phyloP scores from a whole-genome alignment of 1,139 yeast species.

The Pichia sp. region DNA sequence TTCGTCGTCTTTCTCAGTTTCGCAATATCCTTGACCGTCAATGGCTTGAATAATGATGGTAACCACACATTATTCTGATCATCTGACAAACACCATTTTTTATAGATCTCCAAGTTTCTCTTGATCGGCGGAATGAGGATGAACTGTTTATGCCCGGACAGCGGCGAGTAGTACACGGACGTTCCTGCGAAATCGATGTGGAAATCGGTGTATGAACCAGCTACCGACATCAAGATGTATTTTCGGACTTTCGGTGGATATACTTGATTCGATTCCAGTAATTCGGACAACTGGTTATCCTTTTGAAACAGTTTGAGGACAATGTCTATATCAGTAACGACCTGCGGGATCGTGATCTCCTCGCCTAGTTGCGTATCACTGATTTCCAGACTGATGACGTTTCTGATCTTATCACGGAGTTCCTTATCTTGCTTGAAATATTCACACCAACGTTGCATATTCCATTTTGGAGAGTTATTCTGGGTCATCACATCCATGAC shows the following conservation, averaged over 20 bases:
- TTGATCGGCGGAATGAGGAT: conserved; percentile 77
- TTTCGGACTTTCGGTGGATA: conserved; percentile 68
- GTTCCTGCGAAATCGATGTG: conserved; percentile 94
- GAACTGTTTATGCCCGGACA: conserved; percentile 71
- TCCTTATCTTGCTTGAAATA: conserved; percentile 51
- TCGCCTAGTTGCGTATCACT: conserved; percentile 55
- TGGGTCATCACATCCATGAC: conserved; percentile 93
- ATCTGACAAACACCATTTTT: conserved; percentile 69
- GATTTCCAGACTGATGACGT: conserved; percentile 81
- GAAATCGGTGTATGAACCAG: conserved; percentile 81
- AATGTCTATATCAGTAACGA: conserved; percentile 68
- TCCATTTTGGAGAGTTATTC: conserved; percentile 66
- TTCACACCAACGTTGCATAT: conserved; percentile 69
- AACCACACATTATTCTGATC: conserved; percentile 68
- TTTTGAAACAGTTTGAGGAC: conserved; percentile 64
- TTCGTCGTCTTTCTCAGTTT: conserved; percentile 1
- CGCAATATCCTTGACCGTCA: conserved; percentile 14
- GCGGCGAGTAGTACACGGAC: conserved; percentile 81
- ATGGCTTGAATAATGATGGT: conserved; percentile 45
- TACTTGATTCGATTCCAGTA: conserved; percentile 16
- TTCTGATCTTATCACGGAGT: conserved; percentile 64
- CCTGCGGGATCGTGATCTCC: conserved; percentile 56
- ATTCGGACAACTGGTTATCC: conserved; percentile 2
- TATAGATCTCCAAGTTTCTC: conserved; percentile 57
- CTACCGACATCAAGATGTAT: conserved; percentile 84